Evolutionary conservation across 345 rosid genomes (phyloP).

Genomic region (Diplotaxis tenuifolia): DNA sequence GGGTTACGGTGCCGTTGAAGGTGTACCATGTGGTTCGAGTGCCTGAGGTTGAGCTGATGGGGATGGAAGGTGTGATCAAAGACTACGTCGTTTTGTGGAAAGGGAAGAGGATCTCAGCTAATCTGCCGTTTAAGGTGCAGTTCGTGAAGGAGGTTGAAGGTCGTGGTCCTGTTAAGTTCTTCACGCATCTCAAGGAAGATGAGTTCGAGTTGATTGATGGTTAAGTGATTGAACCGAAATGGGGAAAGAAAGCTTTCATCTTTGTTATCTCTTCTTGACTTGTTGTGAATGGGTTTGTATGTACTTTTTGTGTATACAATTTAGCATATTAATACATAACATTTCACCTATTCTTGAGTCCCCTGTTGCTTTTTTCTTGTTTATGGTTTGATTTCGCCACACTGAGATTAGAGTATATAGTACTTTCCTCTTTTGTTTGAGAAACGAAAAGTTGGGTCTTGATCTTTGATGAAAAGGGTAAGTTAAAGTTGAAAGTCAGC

Average conservation of each 20-base stretch:
- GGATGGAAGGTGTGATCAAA: slow-evolving; percentile 77
- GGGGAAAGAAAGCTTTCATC: slow-evolving; percentile 28
- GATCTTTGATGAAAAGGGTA: background rate
- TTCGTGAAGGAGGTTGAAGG: slow-evolving; percentile 60
- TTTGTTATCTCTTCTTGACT: background rate
- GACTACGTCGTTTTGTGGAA: slow-evolving; percentile 68
- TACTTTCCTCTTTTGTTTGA: background rate
- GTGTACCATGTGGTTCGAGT: slow-evolving; percentile 84
- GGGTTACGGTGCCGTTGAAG: slow-evolving; percentile 76
- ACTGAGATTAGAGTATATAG: background rate
- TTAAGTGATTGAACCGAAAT: slow-evolving; percentile 8
- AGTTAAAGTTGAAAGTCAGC: background rate
- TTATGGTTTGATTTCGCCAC: background rate
- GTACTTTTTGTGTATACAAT: slow-evolving; percentile 28
- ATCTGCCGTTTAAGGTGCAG: slow-evolving; percentile 77
- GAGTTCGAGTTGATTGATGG: slow-evolving; percentile 66
- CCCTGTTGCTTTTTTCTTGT: background rate
- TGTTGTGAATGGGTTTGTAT: slow-evolving; percentile 1
- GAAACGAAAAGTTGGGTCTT: background rate
- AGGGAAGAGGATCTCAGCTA: slow-evolving; percentile 79
- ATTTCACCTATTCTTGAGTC: slow-evolving; percentile 6
- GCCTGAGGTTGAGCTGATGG: slow-evolving; percentile 68
- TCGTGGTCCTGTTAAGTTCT: slow-evolving; percentile 79
- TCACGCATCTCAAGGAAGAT: slow-evolving; percentile 80
- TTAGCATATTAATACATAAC: slow-evolving; percentile 19